phyloP scores from a whole-genome alignment of 2,329 filamentous ascomycete genomes.

The Aspergillus sp. region DNA sequence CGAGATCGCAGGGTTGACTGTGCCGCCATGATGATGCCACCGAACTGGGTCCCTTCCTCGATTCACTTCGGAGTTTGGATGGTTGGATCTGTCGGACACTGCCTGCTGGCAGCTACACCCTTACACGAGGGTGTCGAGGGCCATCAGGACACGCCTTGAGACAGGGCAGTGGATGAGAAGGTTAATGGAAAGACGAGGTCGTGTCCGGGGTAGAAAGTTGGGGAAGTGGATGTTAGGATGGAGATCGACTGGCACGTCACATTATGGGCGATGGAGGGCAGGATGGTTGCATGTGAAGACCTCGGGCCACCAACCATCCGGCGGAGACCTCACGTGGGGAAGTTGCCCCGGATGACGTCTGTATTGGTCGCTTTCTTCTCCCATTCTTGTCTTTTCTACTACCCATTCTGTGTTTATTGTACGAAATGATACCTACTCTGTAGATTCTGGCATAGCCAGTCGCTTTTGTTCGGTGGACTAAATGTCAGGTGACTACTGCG shows the following conservation, averaged over 20 bases:
- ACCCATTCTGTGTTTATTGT: too few species aligned
- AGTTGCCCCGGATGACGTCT: background rate
- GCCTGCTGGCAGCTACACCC: conserved; percentile 15
- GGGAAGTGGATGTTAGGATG: background rate
- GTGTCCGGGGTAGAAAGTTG: background rate
- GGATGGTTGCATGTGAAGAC: conserved; percentile 23
- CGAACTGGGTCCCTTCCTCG: background rate
- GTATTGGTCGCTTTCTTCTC: too few species aligned
- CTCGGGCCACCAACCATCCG: conserved; percentile 17
- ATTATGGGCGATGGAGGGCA: conserved; percentile 9
- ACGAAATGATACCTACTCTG: too few species aligned
- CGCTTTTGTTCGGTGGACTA: too few species aligned
- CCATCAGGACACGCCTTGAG: conserved; percentile 15
- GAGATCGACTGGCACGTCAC: conserved; percentile 11
- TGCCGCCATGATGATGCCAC: conserved; percentile 70
- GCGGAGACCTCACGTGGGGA: conserved; percentile 22
- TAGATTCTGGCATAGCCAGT: too few species aligned
- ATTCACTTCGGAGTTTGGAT: background rate
- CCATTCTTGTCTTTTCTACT: too few species aligned
- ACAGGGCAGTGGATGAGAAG: background rate
- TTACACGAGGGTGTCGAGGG: conserved; percentile 13
- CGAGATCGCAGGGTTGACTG: conserved; percentile 77
- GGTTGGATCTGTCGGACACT: background rate
- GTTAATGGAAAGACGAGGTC: background rate
- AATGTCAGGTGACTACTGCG: too few species aligned